phyloP scores from a whole-genome alignment of 2,329 filamentous ascomycete species.

The Cercospora zeae-maydis region DNA sequence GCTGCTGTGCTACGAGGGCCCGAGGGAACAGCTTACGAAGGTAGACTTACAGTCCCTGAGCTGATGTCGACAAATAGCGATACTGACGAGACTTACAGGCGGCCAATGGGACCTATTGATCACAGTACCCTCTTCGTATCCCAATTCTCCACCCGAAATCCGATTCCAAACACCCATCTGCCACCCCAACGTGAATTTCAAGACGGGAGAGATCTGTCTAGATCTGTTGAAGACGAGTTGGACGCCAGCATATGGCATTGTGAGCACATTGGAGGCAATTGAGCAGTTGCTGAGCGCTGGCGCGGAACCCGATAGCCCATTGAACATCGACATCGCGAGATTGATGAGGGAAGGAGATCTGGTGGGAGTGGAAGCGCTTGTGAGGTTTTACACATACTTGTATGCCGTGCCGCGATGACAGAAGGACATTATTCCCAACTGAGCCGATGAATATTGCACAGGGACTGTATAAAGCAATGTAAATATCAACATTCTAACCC shows the following conservation, averaged over 20 bases:
- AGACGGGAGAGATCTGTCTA: conserved; percentile 87
- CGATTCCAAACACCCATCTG: conserved; percentile 79
- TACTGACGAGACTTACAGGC: conserved; percentile 34
- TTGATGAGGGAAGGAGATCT: conserved; percentile 65
- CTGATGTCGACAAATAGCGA: background rate
- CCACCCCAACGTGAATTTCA: conserved; percentile 73
- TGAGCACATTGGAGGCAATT: conserved; percentile 68
- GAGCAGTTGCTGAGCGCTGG: conserved; percentile 65
- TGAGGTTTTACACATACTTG: conserved; percentile 65
- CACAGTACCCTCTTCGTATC: conserved; percentile 72
- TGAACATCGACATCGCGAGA: conserved; percentile 75
- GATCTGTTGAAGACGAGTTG: conserved; percentile 75
- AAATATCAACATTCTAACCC: background rate
- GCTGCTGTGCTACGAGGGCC: conserved; percentile 60
- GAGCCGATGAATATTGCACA: background rate
- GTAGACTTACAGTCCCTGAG: conserved; percentile 35
- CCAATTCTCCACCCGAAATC: conserved; percentile 71
- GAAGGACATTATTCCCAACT: background rate
- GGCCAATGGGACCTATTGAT: conserved; percentile 84
- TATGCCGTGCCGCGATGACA: conserved; percentile 34
- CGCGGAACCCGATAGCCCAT: conserved; percentile 64
- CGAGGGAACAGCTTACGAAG: conserved; percentile 58
- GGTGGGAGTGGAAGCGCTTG: conserved; percentile 64
- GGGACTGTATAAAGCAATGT: background rate
- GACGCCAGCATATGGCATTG: conserved; percentile 81